Percentiles rank a stretch among this genome's conserved stretches.
These are phyloP conservation scores for Paecilomyces sp. DNA, from an alignment of 2,329 filamentous ascomycete species.

Conservation along the genomic window DNA sequence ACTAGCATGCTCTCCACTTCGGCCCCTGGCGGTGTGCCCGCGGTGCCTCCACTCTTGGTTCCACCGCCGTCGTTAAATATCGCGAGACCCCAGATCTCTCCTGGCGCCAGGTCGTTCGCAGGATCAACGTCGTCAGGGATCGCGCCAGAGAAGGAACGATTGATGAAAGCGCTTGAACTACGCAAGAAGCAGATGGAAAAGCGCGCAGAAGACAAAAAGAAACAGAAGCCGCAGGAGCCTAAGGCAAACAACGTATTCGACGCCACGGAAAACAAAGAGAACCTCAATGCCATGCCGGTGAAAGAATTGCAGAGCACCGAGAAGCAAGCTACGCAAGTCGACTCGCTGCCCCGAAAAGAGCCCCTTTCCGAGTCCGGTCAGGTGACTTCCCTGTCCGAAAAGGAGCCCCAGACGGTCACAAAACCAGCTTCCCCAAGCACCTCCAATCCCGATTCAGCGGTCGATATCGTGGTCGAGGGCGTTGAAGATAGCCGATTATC, in stretches of 20 bases:
- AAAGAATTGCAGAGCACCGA: constrained; percentile 5
- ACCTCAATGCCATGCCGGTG: constrained; percentile 16
- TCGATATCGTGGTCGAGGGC: constrained; percentile 12
- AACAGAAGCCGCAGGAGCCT: constrained; percentile 11
- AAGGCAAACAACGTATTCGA: constrained; percentile 6
- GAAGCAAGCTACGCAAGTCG: not conserved
- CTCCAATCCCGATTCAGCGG: constrained; percentile 16
- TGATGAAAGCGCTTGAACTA: constrained; percentile 91
- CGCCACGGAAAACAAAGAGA: constrained; percentile 17
- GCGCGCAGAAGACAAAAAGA: constrained; percentile 24
- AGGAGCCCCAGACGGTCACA: constrained; percentile 5
- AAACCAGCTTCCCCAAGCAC: constrained; percentile 8
- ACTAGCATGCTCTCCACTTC: not conserved
- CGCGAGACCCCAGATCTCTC: constrained; percentile 27
- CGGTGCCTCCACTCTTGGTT: constrained; percentile 30
- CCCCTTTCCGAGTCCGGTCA: not conserved
- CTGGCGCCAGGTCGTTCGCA: constrained; percentile 37
- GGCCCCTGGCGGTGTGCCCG: not conserved
- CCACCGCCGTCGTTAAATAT: constrained; percentile 29
- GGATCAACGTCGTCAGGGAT: constrained; percentile 49
- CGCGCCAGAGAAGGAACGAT: constrained; percentile 79
- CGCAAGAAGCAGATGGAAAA: constrained; percentile 68
- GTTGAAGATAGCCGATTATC: constrained; percentile 10
- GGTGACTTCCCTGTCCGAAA: not conserved
- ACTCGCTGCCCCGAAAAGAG: not conserved